A percentile compares a stretch with the other conserved stretches of the same genome.
These are phyloP conservation scores for Penicillium olsonii DNA, from an alignment of 2,329 filamentous ascomycete species.

Conservation along the genomic window DNA sequence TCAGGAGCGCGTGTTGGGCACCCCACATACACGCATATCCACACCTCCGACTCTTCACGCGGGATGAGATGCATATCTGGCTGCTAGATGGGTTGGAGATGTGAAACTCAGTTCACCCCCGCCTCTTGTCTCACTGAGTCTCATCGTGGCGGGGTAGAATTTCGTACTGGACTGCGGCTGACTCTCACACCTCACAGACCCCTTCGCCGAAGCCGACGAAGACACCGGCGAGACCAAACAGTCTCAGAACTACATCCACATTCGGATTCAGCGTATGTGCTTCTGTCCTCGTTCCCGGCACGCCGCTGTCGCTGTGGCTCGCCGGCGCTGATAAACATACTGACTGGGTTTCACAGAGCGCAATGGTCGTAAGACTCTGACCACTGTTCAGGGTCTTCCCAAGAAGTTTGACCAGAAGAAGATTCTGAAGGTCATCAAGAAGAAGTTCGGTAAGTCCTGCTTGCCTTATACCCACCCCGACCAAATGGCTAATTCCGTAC, in stretches of 20 bases:
- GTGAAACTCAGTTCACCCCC: constrained; percentile 1
- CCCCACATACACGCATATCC: constrained; percentile 9
- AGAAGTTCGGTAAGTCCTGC: constrained; percentile 79
- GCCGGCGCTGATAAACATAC: constrained; percentile 14
- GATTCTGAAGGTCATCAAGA: constrained; percentile 99
- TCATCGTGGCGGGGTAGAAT: constrained; percentile 40
- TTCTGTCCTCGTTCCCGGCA: background rate
- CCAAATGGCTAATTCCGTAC: constrained; percentile 21
- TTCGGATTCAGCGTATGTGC: constrained; percentile 94
- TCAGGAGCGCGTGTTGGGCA: constrained; percentile 12
- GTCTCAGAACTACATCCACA: constrained; percentile 98
- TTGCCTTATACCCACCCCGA: background rate
- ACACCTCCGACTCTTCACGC: background rate
- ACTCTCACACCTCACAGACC: constrained; percentile 65
- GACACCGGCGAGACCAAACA: constrained; percentile 94
- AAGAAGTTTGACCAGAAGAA: constrained; percentile 99
- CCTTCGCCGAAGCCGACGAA: constrained; percentile 99
- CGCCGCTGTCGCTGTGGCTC: constrained; percentile 1
- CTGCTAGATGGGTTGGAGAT: background rate
- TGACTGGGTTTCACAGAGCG: constrained; percentile 65
- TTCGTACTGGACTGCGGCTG: constrained; percentile 33
- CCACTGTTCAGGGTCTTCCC: constrained; percentile 96
- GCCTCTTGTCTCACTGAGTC: constrained; percentile 12
- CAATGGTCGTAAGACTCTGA: constrained; percentile 99
- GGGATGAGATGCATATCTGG: background rate